phyloP scores from a whole-genome alignment of 208 protist genomes.

The Acanthamoeba polyphaga region DNA sequence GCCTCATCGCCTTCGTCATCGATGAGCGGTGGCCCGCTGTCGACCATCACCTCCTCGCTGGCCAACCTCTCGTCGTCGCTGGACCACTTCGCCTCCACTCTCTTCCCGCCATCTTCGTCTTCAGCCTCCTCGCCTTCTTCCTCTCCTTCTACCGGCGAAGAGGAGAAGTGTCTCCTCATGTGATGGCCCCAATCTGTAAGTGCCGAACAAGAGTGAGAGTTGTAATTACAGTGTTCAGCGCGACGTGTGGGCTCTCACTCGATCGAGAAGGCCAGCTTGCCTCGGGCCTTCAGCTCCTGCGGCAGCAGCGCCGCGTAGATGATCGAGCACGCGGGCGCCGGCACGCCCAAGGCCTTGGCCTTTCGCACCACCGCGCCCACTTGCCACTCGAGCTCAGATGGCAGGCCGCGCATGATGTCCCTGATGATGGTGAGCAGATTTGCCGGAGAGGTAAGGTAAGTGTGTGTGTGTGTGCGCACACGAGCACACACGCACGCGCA shows the following conservation, averaged over 20 bases:
- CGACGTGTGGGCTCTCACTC: not conserved
- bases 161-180: not conserved
- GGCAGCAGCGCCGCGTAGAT: constrained; percentile 20
- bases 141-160: not conserved
- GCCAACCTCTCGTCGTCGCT: not conserved
- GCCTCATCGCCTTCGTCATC: not conserved
- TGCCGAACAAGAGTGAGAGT: not conserved
- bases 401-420: constrained; percentile 10
- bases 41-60: not conserved
- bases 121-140: not conserved
- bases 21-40: not conserved
- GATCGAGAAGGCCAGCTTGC: not conserved
- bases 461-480: not conserved
- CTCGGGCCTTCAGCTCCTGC: not conserved
- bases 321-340: not conserved
- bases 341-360: not conserved
- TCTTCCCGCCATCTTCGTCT: not conserved
- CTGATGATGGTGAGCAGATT: not conserved
- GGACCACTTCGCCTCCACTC: not conserved
- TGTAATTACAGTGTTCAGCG: not conserved
- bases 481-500: not conserved
- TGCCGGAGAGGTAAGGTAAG: not conserved
- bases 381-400: constrained; percentile 22
- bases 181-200: not conserved
- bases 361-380: constrained; percentile 1